Conservation (phyloP, 352 stramenopile genomes). For the Phytopythium kandeliae region DNA sequence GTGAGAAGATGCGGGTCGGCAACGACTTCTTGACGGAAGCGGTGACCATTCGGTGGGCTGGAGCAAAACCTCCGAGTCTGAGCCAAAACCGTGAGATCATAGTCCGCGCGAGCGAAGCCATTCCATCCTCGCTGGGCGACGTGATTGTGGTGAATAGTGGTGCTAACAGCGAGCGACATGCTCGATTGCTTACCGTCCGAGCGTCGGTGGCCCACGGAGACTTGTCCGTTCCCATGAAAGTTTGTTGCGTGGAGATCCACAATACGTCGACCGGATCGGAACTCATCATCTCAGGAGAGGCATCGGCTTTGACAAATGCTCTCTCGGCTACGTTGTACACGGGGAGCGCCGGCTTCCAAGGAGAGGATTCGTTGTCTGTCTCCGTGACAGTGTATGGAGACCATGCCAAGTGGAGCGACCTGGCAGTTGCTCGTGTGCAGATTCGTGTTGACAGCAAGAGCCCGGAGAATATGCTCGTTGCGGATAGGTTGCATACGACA, state of each 20-base stretch:
- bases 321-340: constrained; percentile 12
- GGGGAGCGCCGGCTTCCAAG: constrained; percentile 4
- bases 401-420: neutral
- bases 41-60: constrained; percentile 1
- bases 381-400: neutral
- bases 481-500: neutral
- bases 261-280: constrained; percentile 4
- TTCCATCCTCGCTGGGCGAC: constrained; percentile 8
- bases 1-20: neutral
- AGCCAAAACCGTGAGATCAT: neutral
- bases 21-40: neutral
- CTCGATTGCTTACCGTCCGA: constrained; percentile 13
- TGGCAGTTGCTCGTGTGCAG: neutral
- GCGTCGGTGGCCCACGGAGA: constrained; percentile 10
- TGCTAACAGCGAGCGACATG: constrained; percentile 3
- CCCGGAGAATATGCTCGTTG: neutral
- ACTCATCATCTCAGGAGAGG: constrained; percentile 15
- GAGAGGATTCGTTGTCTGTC: constrained; percentile 10
- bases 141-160: constrained; percentile 11
- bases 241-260: constrained; percentile 23
- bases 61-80: neutral
- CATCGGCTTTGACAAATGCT: constrained; percentile 9
- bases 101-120: constrained; percentile 6
- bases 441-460: neutral
- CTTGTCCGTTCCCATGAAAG: constrained; percentile 11